phyloP scores from a whole-genome alignment of 1,284 basidiomycete genomes.

The Rhodotorula sp. region DNA sequence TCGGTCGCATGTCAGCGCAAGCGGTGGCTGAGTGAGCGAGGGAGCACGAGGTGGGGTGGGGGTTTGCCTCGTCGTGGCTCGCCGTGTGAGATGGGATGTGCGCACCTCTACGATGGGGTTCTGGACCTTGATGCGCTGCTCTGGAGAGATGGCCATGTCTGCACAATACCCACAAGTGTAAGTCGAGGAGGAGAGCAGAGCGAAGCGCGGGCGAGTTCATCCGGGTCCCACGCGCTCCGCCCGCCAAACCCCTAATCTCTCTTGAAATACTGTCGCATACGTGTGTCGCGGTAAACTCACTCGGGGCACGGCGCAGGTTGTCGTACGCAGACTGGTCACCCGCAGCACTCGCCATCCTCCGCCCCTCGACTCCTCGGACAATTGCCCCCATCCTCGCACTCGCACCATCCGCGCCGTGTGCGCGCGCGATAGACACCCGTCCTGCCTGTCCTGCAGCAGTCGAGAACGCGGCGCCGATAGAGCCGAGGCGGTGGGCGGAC shows the following conservation, averaged over 20 bases:
- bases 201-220: neutral
- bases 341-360: neutral
- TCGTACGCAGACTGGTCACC: neutral
- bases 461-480: no score
- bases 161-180: neutral
- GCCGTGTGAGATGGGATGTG: neutral
- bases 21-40: neutral
- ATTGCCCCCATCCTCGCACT: neutral
- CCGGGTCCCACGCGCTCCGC: slow-evolving; percentile 43
- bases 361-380: no score
- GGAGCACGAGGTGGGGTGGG: neutral
- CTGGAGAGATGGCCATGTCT: slow-evolving; percentile 34
- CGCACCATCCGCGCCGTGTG: neutral
- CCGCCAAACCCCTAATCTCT: no score
- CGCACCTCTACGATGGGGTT: slow-evolving; percentile 89
- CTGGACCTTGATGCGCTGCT: slow-evolving; percentile 67
- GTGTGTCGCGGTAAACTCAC: neutral
- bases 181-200: neutral
- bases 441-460: no score
- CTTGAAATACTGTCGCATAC: no score
- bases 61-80: neutral
- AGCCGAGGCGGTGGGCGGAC: no score
- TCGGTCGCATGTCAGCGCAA: no score
- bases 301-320: slow-evolving; percentile 2
- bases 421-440: neutral